Base-by-base conservation (phyloP, 2,329 filamentous ascomycete species). In the Cercospora janseana region DNA sequence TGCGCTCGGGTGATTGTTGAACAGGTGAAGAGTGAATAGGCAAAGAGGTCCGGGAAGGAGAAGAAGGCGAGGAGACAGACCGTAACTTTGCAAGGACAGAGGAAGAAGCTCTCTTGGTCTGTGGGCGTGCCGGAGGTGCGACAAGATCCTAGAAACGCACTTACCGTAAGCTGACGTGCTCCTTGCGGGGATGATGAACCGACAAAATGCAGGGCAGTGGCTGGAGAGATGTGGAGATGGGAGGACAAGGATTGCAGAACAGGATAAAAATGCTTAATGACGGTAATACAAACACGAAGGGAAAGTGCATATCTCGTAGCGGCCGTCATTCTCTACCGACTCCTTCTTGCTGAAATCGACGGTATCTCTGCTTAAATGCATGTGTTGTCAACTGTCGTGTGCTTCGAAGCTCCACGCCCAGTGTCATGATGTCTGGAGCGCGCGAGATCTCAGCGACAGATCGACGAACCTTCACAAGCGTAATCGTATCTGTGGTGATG, bases 81-180 rank as follows among this genome's bases (percentile, higher is more conserved):
- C 44, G 38, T n/a, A 47, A 47, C 34, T 47, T 47, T 20, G 44
- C 34, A 13, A 38, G 18, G 20, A 34, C 23, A 35, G 44, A 47
- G 16, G 32, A 21, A 21, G 32, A 47, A 13, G 35, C 20, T 40
- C 35, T 20, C 15, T 20, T 40, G n/a, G n/a, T 9, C 21, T 24
- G 35, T 20, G 35, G 35, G 9, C 35, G 35, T 24, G 35, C 35
- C 35, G 21, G 35, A 23, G 35, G n/a, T 23, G 35, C 20, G 26
- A 23, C 26, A 40, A 23, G 26, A 23, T 40, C 35, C 35, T 40
- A 40, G 26, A 26, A n/a, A 23, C 35, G 35, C 35, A 60, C 59
- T 55, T 60, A 62, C 57, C 58, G 60, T 63, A 57, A 63, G 61
- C 61, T 55, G 58, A 54, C 50, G 45, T 61, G 50, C 45, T 42